These are phyloP conservation scores for Trichomonas tenax DNA, from an alignment of 208 protist species.

Conservation along the genomic window DNA sequence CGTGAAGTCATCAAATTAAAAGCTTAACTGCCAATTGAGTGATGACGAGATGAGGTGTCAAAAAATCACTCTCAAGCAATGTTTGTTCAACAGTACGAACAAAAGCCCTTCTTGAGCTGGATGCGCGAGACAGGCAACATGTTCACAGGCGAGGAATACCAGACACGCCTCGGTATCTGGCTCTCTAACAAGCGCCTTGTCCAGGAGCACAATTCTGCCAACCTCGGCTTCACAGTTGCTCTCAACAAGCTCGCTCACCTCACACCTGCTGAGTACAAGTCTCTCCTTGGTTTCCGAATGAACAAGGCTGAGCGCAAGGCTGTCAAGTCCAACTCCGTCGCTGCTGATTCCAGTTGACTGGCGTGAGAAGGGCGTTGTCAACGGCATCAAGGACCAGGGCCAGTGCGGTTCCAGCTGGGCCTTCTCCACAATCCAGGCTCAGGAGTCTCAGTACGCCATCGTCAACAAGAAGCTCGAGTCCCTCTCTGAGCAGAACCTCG, in stretches of 20 bases:
- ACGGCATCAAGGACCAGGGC: constrained; percentile 45
- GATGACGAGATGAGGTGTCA: too few species aligned
- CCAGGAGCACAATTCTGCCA: background rate
- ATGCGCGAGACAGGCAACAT: background rate
- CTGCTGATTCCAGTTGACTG: constrained; percentile 39
- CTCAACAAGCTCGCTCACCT: constrained; percentile 30
- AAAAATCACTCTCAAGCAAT: background rate
- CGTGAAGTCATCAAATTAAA: too few species aligned
- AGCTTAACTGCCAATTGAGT: too few species aligned
- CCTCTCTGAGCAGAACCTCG: constrained; percentile 49
- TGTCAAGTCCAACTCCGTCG: background rate
- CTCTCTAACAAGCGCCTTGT: background rate
- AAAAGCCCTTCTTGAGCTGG: background rate
- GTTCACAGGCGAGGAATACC: background rate
- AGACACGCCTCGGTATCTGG: background rate
- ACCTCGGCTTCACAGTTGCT: background rate
- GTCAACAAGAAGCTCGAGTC: constrained; percentile 22
- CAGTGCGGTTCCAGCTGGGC: constrained; percentile 53
- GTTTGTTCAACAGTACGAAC: background rate
- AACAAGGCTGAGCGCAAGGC: background rate
- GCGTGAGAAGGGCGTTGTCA: constrained; percentile 43
- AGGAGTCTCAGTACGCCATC: constrained; percentile 30
- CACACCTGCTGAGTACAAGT: constrained; percentile 26
- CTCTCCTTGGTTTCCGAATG: background rate
- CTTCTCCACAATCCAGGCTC: constrained; percentile 33